Evolutionary conservation across 306 rosid species (phyloP).

Genomic region (Canavalia ensiformis): DNA sequence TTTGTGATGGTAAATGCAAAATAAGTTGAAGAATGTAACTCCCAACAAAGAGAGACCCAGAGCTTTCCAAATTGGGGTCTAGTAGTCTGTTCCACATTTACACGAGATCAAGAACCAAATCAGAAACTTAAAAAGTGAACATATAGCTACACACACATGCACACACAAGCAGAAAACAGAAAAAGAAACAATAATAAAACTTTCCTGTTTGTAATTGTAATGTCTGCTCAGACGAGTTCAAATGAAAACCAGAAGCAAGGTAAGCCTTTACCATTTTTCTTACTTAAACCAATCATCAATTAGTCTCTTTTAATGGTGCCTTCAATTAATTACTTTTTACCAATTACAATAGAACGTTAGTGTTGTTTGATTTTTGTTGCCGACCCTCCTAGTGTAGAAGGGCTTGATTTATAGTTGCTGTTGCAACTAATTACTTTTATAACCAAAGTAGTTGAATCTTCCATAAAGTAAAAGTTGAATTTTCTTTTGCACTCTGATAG

Average conservation of each 20-base stretch:
- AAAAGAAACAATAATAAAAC: constrained; percentile 10
- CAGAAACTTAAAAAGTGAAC: constrained; percentile 18
- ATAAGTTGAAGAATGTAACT: constrained; percentile 91
- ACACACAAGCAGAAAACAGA: constrained; percentile 7
- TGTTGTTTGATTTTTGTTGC: too few relatives aligned
- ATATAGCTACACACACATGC: background rate
- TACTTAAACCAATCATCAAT: constrained; percentile 22
- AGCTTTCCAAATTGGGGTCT: constrained; percentile 88
- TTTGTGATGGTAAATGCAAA: constrained; percentile 87
- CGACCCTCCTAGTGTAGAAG: too few relatives aligned
- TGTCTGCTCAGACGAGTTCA: constrained; percentile 2
- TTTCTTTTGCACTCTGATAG: too few relatives aligned
- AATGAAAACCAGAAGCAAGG: constrained; percentile 23
- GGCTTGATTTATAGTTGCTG: too few relatives aligned
- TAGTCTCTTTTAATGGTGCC: background rate
- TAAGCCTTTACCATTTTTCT: constrained; percentile 31
- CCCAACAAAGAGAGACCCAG: constrained; percentile 95
- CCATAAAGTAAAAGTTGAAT: too few relatives aligned
- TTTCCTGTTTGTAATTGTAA: background rate
- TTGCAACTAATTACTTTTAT: too few relatives aligned
- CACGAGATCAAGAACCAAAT: constrained; percentile 48
- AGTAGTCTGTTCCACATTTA: constrained; percentile 73
- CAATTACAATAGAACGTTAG: too few relatives aligned
- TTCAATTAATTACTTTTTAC: too few relatives aligned
- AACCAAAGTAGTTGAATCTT: too few relatives aligned